Evolutionary conservation across 352 stramenopile genomes (phyloP), one percentile per base, ranked within the genome.

Genomic region (Phytophthora niederhauseri): DNA sequence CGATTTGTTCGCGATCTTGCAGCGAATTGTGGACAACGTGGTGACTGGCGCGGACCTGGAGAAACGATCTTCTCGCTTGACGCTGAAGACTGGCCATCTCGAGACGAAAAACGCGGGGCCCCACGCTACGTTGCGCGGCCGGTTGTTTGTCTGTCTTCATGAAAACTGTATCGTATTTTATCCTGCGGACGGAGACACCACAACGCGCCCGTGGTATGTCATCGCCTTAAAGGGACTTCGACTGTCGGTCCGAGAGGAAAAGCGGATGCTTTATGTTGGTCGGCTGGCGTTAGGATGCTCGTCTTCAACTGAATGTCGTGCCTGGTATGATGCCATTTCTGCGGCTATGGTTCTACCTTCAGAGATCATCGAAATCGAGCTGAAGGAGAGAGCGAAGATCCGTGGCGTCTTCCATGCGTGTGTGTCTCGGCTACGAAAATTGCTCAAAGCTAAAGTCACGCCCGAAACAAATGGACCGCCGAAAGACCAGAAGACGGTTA

Each of bases 91-190:
- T 41, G 87, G 85, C 11, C 80, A 70, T 34, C 68, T 93, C 19
- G 85, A 95, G 41, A 75, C 81, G 1, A 91, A 91, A 57, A 94
- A 95, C 57, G 83, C 89, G n/a, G 82, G 80, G 0, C 82, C 82
- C 7, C 82, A 93, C 58, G 86, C 85, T 26, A 96, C 87, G 20
- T 67, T 96, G 34, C 87, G 89, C 28, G 89, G 89, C 0, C 80
- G 84, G 7, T 73, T 96, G 56, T 87, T 91, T 28, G 83, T 94
- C 11, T 92, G 85, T 38, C 65, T 96, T 54, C 79, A 93, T 50
- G 89, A 96, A 64, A 91, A 90, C 60, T 90, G 74, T 28, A 72
- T 96, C 46, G 77, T 91, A 61, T 82, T 96, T 67, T 96, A 92
- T 61, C 87, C 89, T 4, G 88, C 87, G 59, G 76, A 90, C 28